These are phyloP conservation scores for Candolleomyces aberdarensis DNA, from an alignment of 768 basidiomycete species.

Conservation along the genomic window DNA sequence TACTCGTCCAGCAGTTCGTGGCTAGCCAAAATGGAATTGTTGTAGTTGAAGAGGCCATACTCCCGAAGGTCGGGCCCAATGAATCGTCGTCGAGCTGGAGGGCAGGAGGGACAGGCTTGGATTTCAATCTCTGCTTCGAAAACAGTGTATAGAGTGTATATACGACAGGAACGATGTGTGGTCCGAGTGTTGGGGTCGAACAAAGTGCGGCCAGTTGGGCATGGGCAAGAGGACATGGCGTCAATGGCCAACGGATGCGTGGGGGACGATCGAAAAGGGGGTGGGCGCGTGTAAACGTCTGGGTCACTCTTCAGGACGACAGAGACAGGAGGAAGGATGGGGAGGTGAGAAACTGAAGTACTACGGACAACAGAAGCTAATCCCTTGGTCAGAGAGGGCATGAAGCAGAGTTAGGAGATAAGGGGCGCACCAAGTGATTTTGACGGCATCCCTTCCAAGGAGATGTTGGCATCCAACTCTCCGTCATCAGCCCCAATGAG, in stretches of 20 bases:
- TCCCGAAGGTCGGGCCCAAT: conserved; percentile 28
- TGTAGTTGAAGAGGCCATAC: conserved; percentile 28
- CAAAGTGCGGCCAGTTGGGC: background rate
- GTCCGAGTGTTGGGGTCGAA: background rate
- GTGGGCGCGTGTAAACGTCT: background rate
- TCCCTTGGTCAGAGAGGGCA: background rate
- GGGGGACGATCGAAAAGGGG: background rate
- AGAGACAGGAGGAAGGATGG: conserved; percentile 7
- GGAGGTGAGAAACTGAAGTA: conserved; percentile 11
- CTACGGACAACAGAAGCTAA: background rate
- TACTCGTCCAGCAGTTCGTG: conserved; percentile 34
- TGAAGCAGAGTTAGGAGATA: background rate
- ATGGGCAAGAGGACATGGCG: conserved; percentile 8
- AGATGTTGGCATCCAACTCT: background rate
- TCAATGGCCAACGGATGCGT: conserved; percentile 1
- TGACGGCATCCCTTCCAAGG: background rate
- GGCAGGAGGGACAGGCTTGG: conserved; percentile 15
- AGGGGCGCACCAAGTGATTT: background rate
- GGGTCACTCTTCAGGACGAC: conserved; percentile 11
- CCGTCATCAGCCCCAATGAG: background rate
- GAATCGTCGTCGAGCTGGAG: conserved; percentile 7
- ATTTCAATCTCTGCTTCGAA: conserved; percentile 8
- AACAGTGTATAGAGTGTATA: conserved; percentile 12
- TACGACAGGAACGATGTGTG: background rate
- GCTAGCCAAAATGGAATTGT: conserved; percentile 14